phyloP scores from a whole-genome alignment of 2,329 filamentous ascomycete genomes.

The Alternaria gaisen region DNA sequence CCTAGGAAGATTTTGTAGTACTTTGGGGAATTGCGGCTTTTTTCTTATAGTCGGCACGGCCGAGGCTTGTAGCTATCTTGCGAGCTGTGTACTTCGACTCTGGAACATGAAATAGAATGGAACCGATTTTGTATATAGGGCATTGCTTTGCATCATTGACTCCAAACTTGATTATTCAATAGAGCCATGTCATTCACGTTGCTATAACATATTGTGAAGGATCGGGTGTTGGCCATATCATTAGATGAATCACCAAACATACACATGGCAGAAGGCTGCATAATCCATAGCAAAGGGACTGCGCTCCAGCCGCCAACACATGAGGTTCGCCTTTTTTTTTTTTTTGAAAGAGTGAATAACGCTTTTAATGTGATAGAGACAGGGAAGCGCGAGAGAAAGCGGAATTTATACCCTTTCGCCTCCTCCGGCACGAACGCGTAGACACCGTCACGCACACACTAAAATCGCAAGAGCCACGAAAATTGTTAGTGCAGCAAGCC shows the following conservation, averaged over 20 bases:
- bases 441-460: neutral
- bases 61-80: neutral
- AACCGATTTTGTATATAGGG: accelerated
- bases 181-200: neutral
- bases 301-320: no score
- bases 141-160: neutral
- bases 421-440: neutral
- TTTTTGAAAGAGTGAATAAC: neutral
- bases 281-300: no score
- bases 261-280: no score
- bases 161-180: neutral
- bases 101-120: neutral
- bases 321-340: no score
- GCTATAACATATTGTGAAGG: no score
- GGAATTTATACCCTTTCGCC: neutral
- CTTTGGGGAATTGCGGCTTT: neutral
- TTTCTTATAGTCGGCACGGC: neutral
- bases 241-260: neutral
- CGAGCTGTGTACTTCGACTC: neutral
- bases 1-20: neutral
- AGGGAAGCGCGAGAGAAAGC: neutral
- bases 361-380: neutral
- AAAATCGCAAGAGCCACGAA: no score
- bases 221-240: neutral
- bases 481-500: accelerated